Conservation (phyloP, 2,329 filamentous ascomycete species). For the Ophiocordyceps camponoti-saundersi region DNA sequence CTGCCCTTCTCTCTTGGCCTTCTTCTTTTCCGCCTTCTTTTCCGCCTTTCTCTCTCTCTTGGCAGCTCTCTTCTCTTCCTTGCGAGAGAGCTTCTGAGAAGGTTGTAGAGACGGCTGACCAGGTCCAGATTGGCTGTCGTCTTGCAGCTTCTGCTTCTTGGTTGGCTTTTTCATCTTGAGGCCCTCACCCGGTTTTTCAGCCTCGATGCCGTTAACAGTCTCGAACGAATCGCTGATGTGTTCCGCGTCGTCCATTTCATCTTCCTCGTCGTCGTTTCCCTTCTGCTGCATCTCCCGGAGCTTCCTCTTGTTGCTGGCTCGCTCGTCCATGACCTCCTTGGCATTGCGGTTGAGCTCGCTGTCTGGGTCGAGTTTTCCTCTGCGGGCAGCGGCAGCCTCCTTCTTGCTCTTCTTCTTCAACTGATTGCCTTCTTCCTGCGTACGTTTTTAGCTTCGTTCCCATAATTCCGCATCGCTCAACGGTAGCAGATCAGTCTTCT, state of each 20-base stretch:
- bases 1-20: constrained; percentile 13
- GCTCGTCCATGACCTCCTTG: constrained; percentile 83
- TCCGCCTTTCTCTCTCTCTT: constrained; percentile 27
- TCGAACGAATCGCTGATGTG: constrained; percentile 20
- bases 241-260: constrained; percentile 27
- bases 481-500: neutral
- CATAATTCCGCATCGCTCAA: no score
- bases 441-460: no score
- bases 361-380: constrained; percentile 81
- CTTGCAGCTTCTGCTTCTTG: constrained; percentile 34
- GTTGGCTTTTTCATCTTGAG: constrained; percentile 29
- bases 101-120: constrained; percentile 31
- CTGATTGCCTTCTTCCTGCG: constrained; percentile 74
- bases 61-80: constrained; percentile 34
- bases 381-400: constrained; percentile 64
- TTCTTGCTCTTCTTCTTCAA: constrained; percentile 85
- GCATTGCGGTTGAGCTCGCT: constrained; percentile 65
- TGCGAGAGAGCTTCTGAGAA: constrained; percentile 33
- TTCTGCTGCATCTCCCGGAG: constrained; percentile 43
- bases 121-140: constrained; percentile 10
- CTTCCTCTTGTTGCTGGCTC: constrained; percentile 63
- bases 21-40: constrained; percentile 12
- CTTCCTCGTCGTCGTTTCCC: constrained; percentile 27
- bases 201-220: constrained; percentile 34
- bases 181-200: constrained; percentile 47